These are phyloP conservation scores for Lunasporangiospora selenospora DNA, from an alignment of 192 early-diverging fungal genomes.

Conservation along the genomic window DNA sequence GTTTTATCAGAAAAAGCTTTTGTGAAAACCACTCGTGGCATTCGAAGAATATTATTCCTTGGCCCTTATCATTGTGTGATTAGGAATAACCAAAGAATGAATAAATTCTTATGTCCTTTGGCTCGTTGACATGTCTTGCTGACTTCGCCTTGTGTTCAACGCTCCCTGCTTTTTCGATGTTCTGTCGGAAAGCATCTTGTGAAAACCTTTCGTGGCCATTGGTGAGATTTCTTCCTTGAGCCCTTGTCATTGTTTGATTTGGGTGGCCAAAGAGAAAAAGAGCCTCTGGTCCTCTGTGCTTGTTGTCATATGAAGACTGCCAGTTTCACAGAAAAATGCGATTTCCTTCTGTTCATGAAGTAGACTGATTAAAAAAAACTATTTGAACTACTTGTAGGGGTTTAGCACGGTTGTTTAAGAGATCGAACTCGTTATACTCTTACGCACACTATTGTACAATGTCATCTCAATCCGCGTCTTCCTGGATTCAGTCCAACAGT, in stretches of 20 bases:
- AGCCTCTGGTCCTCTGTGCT: constrained; percentile 16
- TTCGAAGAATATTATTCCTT: constrained; percentile 13
- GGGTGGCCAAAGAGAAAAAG: constrained; percentile 10
- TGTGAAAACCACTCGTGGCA: constrained; percentile 27
- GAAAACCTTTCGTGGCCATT: constrained; percentile 17
- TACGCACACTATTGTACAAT: no score
- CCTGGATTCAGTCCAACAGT: background rate
- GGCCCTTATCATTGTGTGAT: constrained; percentile 27
- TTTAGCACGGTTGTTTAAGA: no score
- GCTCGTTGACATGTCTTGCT: constrained; percentile 15
- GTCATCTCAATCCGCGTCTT: no score
- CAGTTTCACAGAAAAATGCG: no score
- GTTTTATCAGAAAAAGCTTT: constrained; percentile 22
- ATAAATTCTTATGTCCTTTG: constrained; percentile 10
- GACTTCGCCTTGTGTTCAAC: constrained; percentile 14
- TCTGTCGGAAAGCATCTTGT: constrained; percentile 16
- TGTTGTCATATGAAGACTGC: constrained; percentile 6
- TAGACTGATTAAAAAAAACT: no score
- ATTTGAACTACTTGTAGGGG: no score
- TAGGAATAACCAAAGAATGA: constrained; percentile 20
- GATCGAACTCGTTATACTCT: no score
- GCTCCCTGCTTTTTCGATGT: constrained; percentile 9
- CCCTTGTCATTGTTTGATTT: constrained; percentile 13
- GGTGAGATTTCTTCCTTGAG: constrained; percentile 13
- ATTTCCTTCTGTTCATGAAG: no score